Evolutionary conservation across 257 asterid species (phyloP), one percentile per base, ranked within the genome.

Genomic region (Solanum peruvianum): DNA sequence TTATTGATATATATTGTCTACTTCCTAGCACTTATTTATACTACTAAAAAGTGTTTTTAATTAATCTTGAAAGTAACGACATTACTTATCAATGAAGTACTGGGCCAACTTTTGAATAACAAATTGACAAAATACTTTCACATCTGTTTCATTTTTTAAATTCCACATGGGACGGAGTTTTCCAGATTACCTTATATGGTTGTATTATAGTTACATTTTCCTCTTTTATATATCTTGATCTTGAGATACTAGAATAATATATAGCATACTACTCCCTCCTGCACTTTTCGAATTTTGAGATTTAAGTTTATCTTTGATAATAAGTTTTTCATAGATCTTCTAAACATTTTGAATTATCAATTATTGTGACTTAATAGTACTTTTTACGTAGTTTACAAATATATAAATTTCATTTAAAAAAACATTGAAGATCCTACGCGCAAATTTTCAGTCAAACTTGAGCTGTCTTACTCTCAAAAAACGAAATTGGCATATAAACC

Each of bases 1-100:
- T 31, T 33, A 35, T 23, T 29, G 69, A 16, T 71, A 18, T 10
- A 10, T 10, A 62, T 62, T 62, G 14, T 70, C 42, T 70, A 31
- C 77, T 70, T 70, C 75, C 33, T 64, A 64, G 71, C 8, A 11
- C 37, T 13, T 42, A 76, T 76, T 76, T 76, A 76, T 42, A 76
- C 60, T 15, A 41, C 58, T 41, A 41, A 41, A 7, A 76, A 13
- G 60, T 76, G 12, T 10, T 42, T 75, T 76, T 13, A n/a, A 25
- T 6, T 64, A 42, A 11, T 70, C 66, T 90, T 84, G 93, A 75
- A 80, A 42, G 92, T 90, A 93, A 92, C 93, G 92, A 88, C 91
- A 27, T 14, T 37, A 42, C 58, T 41, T 75, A 75, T 11, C 33
- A 12, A 75, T 31, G 27, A 75, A 75, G 82, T 41, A 39, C 67